phyloP scores from a whole-genome alignment of 1,284 basidiomycete genomes.

The Taiwanofungus camphoratus region DNA sequence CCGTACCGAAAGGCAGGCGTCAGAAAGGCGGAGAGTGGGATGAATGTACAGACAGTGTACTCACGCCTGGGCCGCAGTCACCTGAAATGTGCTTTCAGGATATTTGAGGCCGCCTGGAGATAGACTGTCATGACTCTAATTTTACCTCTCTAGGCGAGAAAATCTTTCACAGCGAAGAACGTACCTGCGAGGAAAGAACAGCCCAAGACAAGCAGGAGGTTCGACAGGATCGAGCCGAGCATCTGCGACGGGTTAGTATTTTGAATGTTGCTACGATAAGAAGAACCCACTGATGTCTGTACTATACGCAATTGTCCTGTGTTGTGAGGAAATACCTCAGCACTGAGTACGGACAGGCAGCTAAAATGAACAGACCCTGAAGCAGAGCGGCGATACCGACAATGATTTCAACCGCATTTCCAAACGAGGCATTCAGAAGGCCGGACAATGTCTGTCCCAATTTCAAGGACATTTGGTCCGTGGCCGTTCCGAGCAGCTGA shows the following conservation, averaged over 20 bases:
- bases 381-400: conserved; percentile 82
- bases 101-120: conserved; percentile 56
- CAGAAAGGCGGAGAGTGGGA: conserved; percentile 3
- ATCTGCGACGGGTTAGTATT: conserved; percentile 51
- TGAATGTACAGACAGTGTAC: conserved; percentile 23
- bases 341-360: no score
- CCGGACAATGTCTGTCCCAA: conserved; percentile 82
- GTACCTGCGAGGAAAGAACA: conserved; percentile 65
- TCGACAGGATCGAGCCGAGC: conserved; percentile 84
- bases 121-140: no score
- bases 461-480: conserved; percentile 78
- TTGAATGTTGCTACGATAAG: no score
- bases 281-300: conserved; percentile 67
- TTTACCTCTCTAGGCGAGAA: no score
- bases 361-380: no score
- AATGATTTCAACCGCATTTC: conserved; percentile 81
- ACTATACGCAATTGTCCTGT: conserved; percentile 81
- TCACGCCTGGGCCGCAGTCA: conserved; percentile 82
- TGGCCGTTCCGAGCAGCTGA: conserved; percentile 75
- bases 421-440: conserved; percentile 81
- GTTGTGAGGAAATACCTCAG: no score
- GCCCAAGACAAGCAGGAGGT: conserved; percentile 82
- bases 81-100: conserved; percentile 70
- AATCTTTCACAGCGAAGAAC: no score
- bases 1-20: no score